These are phyloP conservation scores for Penicillium concentricum DNA, from an alignment of 2,329 filamentous ascomycete genomes.

Conservation along the genomic window DNA sequence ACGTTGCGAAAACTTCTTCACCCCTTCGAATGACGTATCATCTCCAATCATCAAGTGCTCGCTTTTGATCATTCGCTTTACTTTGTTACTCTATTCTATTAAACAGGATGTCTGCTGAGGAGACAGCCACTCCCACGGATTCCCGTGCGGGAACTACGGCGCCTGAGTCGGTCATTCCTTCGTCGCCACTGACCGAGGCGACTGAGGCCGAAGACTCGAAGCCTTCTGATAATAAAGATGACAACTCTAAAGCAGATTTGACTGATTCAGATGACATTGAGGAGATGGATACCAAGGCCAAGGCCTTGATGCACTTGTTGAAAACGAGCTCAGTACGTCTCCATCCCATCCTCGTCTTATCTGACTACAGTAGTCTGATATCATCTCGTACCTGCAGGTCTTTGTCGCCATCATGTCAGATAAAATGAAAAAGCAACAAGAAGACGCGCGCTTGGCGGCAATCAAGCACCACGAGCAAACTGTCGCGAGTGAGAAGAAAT, in stretches of 20 bases:
- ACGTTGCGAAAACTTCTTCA: not conserved
- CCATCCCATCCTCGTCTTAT: not conserved
- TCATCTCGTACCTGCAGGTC: constrained; percentile 30
- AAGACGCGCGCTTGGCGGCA: constrained; percentile 40
- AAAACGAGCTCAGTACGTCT: constrained; percentile 45
- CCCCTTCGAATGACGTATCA: constrained; percentile 4
- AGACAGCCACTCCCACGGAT: constrained; percentile 26
- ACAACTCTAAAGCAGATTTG: constrained; percentile 22
- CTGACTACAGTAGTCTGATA: not conserved
- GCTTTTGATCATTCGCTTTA: not conserved
- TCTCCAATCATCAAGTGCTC: not conserved
- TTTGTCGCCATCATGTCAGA: constrained; percentile 52
- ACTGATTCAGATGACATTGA: constrained; percentile 33
- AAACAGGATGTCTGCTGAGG: constrained; percentile 27
- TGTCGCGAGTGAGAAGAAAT: constrained; percentile 27
- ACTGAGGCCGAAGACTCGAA: constrained; percentile 15
- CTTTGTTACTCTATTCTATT: not conserved
- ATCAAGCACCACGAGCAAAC: constrained; percentile 31
- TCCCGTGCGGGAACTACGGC: constrained; percentile 25
- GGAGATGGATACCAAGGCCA: constrained; percentile 45
- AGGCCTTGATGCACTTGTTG: constrained; percentile 46
- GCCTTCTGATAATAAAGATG: constrained; percentile 8
- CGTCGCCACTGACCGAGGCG: constrained; percentile 27
- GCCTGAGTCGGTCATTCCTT: constrained; percentile 32
- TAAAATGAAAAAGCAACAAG: constrained; percentile 50